Evolutionary conservation across 352 stramenopile species (phyloP).

Genomic region (Phytophthora syringae): DNA sequence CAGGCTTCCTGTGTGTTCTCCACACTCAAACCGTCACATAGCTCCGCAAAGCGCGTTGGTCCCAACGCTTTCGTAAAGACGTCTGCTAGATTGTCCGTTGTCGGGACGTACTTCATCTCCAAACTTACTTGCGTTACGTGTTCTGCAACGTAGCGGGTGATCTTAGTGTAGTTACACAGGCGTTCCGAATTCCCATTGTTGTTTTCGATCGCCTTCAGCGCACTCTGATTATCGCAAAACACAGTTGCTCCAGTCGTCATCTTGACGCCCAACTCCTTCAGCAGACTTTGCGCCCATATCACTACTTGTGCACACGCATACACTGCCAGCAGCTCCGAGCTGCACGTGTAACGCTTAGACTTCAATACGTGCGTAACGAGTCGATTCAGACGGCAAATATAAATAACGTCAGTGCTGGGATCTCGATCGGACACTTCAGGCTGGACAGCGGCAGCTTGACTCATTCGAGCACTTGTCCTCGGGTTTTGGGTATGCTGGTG

Average conservation of each 20-base stretch:
- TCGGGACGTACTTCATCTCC: neutral
- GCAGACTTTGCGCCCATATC: no score
- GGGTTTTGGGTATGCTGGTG: no score
- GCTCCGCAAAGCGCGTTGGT: neutral
- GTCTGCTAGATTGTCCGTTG: constrained; percentile 1
- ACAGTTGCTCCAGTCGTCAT: neutral
- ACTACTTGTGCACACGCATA: no score
- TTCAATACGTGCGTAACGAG: no score
- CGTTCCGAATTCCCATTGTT: constrained; percentile 7
- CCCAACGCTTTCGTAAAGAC: constrained; percentile 15
- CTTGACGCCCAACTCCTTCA: constrained; percentile 16
- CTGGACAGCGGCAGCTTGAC: no score
- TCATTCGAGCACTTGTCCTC: no score
- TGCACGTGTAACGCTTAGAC: no score
- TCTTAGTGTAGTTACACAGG: constrained; percentile 9
- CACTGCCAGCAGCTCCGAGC: no score
- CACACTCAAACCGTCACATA: neutral
- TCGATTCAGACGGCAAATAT: no score
- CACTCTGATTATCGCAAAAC: constrained; percentile 9
- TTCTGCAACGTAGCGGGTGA: constrained; percentile 2
- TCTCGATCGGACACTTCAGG: no score
- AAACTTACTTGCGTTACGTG: neutral
- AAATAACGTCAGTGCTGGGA: no score
- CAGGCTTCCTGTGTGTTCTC: neutral
- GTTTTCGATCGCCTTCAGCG: constrained; percentile 15